These are phyloP conservation scores for Trichomonas gallinae DNA, from an alignment of 208 protist genomes.

Conservation along the genomic window DNA sequence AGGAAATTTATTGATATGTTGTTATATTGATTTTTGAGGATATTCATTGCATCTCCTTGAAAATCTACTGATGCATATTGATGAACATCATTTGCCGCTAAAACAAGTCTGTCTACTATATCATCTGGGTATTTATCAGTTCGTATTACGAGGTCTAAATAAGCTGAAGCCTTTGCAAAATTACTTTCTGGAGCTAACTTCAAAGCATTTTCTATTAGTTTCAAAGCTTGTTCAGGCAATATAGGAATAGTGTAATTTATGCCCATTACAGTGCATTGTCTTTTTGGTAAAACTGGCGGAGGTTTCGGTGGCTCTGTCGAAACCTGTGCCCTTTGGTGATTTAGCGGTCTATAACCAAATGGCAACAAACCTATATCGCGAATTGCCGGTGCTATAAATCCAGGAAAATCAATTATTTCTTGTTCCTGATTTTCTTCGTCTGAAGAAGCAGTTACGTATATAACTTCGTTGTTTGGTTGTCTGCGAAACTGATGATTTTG, in stretches of 20 bases:
- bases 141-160: not conserved
- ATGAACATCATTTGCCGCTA: not conserved
- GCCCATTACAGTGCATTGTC: not conserved
- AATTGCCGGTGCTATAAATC: not conserved
- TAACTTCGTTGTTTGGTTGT: not conserved
- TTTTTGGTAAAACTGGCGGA: not conserved
- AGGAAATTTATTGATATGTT: not conserved
- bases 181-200: not conserved
- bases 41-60: not conserved
- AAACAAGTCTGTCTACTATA: not conserved
- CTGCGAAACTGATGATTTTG: not conserved
- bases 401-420: not conserved
- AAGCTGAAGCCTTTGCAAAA: not conserved
- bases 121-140: not conserved
- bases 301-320: not conserved
- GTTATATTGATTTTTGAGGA: not conserved
- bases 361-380: not conserved
- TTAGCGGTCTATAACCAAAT: no score
- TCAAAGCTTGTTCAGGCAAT: not conserved
- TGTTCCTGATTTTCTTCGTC: not conserved
- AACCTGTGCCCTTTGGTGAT: not conserved
- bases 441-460: not conserved
- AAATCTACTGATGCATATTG: not conserved
- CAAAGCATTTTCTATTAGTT: not conserved
- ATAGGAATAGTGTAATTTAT: not conserved